Conservation (phyloP, 2,329 filamentous ascomycete genomes). For the Tolypocladium endophyticum region DNA sequence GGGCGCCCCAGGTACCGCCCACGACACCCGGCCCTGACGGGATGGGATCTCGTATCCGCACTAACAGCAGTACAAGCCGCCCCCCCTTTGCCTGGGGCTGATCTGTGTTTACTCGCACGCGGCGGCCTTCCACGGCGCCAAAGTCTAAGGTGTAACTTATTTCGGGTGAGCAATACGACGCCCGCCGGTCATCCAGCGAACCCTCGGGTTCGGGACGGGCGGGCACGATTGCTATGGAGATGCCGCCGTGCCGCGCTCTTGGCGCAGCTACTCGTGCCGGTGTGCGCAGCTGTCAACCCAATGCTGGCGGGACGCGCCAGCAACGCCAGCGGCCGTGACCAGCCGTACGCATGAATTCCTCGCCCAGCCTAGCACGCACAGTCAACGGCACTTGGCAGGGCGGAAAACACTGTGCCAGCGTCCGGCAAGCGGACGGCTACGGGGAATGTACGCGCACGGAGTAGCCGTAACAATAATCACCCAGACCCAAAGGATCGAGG, state of each 20-base stretch:
- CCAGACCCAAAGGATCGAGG: background rate
- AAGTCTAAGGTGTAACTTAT: too few relatives aligned
- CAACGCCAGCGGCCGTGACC: background rate
- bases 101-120: background rate
- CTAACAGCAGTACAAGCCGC: conserved; percentile 10
- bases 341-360: background rate
- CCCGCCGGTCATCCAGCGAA: background rate
- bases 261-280: background rate
- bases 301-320: background rate
- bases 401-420: background rate
- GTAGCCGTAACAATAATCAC: too few relatives aligned
- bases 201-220: background rate
- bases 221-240: background rate
- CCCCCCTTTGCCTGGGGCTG: background rate
- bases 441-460: background rate
- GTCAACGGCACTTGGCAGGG: background rate
- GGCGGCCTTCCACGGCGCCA: background rate
- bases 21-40: background rate
- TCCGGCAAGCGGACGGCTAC: background rate
- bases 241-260: background rate
- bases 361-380: background rate
- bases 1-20: background rate
- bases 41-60: conserved; percentile 15
- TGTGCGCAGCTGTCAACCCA: background rate
- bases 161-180: background rate